Evolutionary conservation across 2,329 filamentous ascomycete species (phyloP).

Genomic region (Stylonectria norvegica): DNA sequence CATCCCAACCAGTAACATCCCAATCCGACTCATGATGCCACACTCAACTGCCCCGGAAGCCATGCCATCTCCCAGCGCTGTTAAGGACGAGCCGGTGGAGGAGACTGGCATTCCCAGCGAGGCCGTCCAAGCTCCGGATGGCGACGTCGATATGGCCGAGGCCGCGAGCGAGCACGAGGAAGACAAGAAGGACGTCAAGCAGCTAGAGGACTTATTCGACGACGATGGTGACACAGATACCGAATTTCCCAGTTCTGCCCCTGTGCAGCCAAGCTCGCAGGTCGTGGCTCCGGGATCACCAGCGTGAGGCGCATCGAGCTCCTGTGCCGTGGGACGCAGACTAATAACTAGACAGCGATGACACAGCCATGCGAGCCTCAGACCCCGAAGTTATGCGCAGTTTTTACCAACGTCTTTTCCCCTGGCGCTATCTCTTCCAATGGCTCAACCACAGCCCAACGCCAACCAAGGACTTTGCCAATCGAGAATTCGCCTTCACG

Average conservation of each 20-base stretch:
- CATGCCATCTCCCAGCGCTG: constrained; percentile 25
- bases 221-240: constrained; percentile 60
- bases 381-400: constrained; percentile 85
- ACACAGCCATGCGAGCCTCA: constrained; percentile 47
- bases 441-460: constrained; percentile 94
- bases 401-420: constrained; percentile 94
- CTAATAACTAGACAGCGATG: constrained; percentile 27
- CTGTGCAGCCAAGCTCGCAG: constrained; percentile 38
- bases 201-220: constrained; percentile 56
- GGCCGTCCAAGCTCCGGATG: constrained; percentile 11
- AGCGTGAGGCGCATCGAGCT: constrained; percentile 34
- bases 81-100: constrained; percentile 28
- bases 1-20: not conserved
- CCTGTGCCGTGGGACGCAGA: not conserved
- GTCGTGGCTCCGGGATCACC: constrained; percentile 42
- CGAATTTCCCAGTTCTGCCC: constrained; percentile 54
- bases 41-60: constrained; percentile 19
- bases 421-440: constrained; percentile 91
- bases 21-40: constrained; percentile 14
- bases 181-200: constrained; percentile 45
- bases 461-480: constrained; percentile 81
- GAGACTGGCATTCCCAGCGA: constrained; percentile 17
- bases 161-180: constrained; percentile 21
- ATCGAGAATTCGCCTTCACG: constrained; percentile 95
- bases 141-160: constrained; percentile 22